These are phyloP conservation scores for Balamuthia mandrillaris DNA, from an alignment of 208 protist genomes.

Conservation along the genomic window DNA sequence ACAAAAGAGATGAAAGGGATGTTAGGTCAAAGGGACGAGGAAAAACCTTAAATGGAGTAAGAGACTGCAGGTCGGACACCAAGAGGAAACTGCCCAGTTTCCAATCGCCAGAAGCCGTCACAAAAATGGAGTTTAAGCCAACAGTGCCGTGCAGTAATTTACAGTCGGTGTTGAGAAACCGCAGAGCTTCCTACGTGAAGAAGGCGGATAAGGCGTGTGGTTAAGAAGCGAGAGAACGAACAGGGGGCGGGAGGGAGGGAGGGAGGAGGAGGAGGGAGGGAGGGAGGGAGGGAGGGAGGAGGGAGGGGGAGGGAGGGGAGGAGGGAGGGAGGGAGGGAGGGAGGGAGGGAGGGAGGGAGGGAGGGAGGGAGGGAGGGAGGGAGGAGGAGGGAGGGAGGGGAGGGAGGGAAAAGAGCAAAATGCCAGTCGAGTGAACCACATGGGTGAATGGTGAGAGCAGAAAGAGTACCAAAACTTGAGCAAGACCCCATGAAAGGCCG, in stretches of 20 bases:
- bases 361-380: no score
- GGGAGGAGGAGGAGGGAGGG: neutral
- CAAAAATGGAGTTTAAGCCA: slow-evolving; percentile 45
- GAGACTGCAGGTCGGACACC: neutral
- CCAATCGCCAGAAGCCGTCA: slow-evolving; percentile 63
- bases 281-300: neutral
- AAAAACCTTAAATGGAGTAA: no score
- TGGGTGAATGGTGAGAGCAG: neutral
- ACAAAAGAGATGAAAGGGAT: neutral
- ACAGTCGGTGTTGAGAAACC: slow-evolving; percentile 59
- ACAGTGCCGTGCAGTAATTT: slow-evolving; percentile 65
- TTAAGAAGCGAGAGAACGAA: neutral
- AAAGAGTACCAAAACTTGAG: slow-evolving; percentile 56
- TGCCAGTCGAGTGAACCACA: neutral
- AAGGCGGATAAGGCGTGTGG: neutral
- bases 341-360: no score
- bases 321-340: no score
- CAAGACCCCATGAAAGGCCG: slow-evolving; percentile 60
- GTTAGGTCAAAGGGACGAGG: no score
- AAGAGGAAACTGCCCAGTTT: slow-evolving; percentile 52
- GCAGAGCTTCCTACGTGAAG: slow-evolving; percentile 41
- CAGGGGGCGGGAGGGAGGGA: neutral
- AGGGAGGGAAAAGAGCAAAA: neutral
- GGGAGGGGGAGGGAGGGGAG: no score
- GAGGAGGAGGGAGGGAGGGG: no score